Evolutionary conservation across 2,329 filamentous ascomycete species (phyloP), one percentile per base, ranked within the genome.

Genomic region (Trichocomaceae sp.): DNA sequence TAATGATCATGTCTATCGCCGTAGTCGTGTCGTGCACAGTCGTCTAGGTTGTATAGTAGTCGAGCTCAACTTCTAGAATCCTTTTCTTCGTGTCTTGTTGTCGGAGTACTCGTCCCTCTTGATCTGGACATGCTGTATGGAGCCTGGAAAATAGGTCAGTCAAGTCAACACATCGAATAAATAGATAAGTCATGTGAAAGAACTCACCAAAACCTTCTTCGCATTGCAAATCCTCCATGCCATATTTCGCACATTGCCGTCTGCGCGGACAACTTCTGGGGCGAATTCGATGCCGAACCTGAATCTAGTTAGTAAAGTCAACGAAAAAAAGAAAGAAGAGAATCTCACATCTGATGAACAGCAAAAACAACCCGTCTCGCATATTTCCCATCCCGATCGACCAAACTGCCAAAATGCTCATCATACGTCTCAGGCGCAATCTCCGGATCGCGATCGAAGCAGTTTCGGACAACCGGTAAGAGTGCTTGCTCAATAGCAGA

Each of bases 211-310:
- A 60, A 96, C 93, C 73, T 91, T 89, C 77, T 96, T 96, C 35
- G 93, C 93, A 69, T 95, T 95, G 70, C 87, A 93, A 60, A 99
- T 88, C 65, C 93, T 82, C 91, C 92, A 96, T 5, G 91, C 90
- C 59, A 99, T 76, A 67, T 95, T 96, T 66, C 81, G 83, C 57
- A 97, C 88, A 62, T 86, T 95, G 5, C 93, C 90, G 73, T 99
- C 93, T 0, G 91, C 90, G 51, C 88, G 84, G 31, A 99, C 93
- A 0, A 97, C 92, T 45, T 90, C 89, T 0, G 91, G 86, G 1
- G 93, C 89, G 67, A 99, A 91, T 69, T 99, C 93, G 57, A 99
- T 88, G 50, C 91, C 93, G 69, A 99, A 87, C 79, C 79, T 82
- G 55, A 5, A 20, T n/a, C 64, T 26, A 54, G 67, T 56, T 45